Percentiles rank a stretch among this genome's conserved stretches.
Evolutionary conservation across 257 asterid species (phyloP).

Genomic region (Scutellaria minor): DNA sequence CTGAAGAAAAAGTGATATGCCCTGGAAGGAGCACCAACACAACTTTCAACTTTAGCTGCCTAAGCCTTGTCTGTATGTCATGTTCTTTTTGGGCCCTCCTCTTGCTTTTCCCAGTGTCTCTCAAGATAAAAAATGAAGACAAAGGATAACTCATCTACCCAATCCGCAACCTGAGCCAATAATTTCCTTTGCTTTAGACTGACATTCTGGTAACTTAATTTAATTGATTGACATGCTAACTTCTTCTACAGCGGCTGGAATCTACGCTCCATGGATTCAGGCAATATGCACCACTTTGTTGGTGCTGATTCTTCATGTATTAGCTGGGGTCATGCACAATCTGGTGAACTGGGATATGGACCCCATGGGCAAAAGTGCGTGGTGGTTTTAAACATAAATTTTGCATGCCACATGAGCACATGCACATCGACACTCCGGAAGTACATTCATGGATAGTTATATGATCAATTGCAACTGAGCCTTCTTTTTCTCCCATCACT

Average conservation of each 20-base stretch:
- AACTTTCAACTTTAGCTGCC: conserved; percentile 5
- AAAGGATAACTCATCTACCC: neutral
- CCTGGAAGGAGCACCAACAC: neutral
- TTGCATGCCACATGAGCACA: conserved; percentile 27
- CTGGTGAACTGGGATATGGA: conserved; percentile 98
- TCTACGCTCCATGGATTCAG: conserved; percentile 95
- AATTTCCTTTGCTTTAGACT: neutral
- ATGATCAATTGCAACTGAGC: conserved; percentile 12
- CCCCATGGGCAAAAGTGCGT: conserved; percentile 85
- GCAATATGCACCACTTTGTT: conserved; percentile 86
- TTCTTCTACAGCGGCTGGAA: conserved; percentile 80
- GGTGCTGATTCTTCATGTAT: conserved; percentile 99
- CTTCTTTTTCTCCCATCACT: conserved; percentile 20
- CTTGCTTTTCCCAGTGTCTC: conserved; percentile 3
- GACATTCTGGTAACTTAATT: conserved; percentile 8
- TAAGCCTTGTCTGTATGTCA: neutral
- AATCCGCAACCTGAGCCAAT: neutral
- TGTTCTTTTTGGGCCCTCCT: neutral
- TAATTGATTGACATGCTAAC: conserved; percentile 21
- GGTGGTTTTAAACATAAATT: conserved; percentile 27
- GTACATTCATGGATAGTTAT: neutral
- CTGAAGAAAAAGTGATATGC: neutral
- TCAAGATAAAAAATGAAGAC: conserved; percentile 3
- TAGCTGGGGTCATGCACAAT: conserved; percentile 97
- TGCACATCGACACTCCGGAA: neutral